A percentile compares a stretch with the other conserved stretches of the same genome.
Conservation (phyloP, 257 asterid genomes). For the Nyctanthes arbortristis region DNA sequence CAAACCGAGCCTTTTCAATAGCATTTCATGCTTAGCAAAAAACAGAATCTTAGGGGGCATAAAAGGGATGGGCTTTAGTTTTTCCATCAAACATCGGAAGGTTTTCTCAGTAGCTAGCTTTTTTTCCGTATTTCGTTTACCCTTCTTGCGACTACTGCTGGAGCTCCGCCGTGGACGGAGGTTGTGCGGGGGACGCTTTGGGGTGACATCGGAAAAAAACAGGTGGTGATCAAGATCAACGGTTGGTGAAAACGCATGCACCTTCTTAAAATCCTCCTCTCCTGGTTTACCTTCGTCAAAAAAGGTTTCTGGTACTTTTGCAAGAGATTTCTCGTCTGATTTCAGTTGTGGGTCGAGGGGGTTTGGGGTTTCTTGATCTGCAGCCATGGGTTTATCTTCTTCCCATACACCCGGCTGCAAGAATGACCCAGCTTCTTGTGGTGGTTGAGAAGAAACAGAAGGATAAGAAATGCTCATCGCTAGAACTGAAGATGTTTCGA, state of each 20-base stretch:
- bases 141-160: constrained; percentile 49
- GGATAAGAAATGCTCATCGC: too few species aligned
- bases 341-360: not conserved
- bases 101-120: constrained; percentile 52
- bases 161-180: constrained; percentile 22
- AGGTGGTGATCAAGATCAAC: constrained; percentile 18
- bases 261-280: constrained; percentile 22
- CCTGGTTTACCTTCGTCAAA: not conserved
- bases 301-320: not conserved
- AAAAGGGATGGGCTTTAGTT: constrained; percentile 74
- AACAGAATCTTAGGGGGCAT: constrained; percentile 45
- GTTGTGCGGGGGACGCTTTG: constrained; percentile 29
- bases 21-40: constrained; percentile 57
- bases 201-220: constrained; percentile 19
- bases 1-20: constrained; percentile 63
- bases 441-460: too few species aligned
- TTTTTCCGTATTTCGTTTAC: constrained; percentile 34
- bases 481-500: too few species aligned
- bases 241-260: constrained; percentile 30
- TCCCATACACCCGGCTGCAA: too few species aligned
- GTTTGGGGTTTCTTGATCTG: not conserved
- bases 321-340: not conserved
- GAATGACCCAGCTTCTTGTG: constrained; percentile 46
- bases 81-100: constrained; percentile 34
- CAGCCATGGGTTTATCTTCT: too few species aligned